A percentile compares a stretch with the other conserved stretches of the same genome.
Evolutionary conservation across 2,329 filamentous ascomycete genomes (phyloP).

Genomic region (Diaporthe vexans): DNA sequence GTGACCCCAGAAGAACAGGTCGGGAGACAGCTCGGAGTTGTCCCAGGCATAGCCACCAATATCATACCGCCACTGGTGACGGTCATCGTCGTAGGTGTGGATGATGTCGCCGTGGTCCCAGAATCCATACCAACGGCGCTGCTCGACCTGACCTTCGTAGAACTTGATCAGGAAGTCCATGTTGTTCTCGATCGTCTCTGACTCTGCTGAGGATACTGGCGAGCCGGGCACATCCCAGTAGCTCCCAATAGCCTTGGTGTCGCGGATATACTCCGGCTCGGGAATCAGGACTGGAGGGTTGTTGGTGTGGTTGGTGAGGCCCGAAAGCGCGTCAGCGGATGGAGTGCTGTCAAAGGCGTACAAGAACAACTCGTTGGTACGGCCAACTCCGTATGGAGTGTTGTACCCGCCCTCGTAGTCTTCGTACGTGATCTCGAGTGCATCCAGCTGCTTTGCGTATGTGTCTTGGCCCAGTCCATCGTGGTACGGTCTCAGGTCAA

Average conservation of each 20-base stretch:
- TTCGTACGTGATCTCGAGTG: conserved; percentile 74
- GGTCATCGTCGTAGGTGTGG: conserved; percentile 72
- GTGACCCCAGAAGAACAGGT: conserved; percentile 74
- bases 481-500: conserved; percentile 47
- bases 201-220: conserved; percentile 49
- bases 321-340: conserved; percentile 59
- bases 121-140: conserved; percentile 74
- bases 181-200: conserved; percentile 62
- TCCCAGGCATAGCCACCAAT: conserved; percentile 76
- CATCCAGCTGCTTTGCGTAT: conserved; percentile 71
- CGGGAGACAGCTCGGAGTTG: conserved; percentile 73
- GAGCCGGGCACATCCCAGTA: conserved; percentile 62
- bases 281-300: conserved; percentile 66
- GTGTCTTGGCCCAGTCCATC: conserved; percentile 69
- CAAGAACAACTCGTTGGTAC: conserved; percentile 70
- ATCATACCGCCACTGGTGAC: conserved; percentile 74
- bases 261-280: conserved; percentile 61
- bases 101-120: conserved; percentile 74
- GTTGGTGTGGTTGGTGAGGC: conserved; percentile 60
- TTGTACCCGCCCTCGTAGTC: conserved; percentile 70
- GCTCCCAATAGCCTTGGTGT: conserved; percentile 66
- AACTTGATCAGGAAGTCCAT: conserved; percentile 70
- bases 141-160: conserved; percentile 68
- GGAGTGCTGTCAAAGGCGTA: conserved; percentile 68
- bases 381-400: conserved; percentile 69